These are phyloP conservation scores for Apiotrichum gracile DNA, from an alignment of 1,284 basidiomycete genomes.

Conservation along the genomic window DNA sequence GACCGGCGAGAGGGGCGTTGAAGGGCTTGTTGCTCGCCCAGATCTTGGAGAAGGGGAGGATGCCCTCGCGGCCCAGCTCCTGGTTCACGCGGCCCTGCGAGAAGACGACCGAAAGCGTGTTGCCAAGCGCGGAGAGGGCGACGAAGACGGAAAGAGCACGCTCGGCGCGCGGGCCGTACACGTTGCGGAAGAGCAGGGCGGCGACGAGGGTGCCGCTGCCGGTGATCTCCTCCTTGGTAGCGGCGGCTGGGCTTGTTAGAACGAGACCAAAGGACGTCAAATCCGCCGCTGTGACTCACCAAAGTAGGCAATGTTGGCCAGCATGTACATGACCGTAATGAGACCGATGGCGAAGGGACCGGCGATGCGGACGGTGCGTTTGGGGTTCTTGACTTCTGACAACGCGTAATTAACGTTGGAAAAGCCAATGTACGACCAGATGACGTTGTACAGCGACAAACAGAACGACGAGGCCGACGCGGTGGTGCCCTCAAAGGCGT, in stretches of 20 bases:
- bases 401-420: slow-evolving; percentile 45
- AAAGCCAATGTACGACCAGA: slow-evolving; percentile 45
- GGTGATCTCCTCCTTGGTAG: slow-evolving; percentile 39
- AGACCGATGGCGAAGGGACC: slow-evolving; percentile 27
- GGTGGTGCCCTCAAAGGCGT: slow-evolving; percentile 51
- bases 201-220: slow-evolving; percentile 38
- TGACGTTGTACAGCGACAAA: slow-evolving; percentile 12
- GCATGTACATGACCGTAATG: slow-evolving; percentile 33
- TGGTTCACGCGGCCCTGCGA: slow-evolving; percentile 46
- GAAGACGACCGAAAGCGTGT: slow-evolving; percentile 43
- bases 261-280: too few relatives aligned
- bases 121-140: slow-evolving; percentile 42
- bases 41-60: slow-evolving; percentile 41
- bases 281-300: too few relatives aligned
- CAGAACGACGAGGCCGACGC: slow-evolving; percentile 9
- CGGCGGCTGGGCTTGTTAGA: too few relatives aligned
- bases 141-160: slow-evolving; percentile 33
- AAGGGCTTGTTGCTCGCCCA: slow-evolving; percentile 37
- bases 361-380: slow-evolving; percentile 32
- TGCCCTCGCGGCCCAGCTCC: slow-evolving; percentile 41
- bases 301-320: slow-evolving; percentile 44
- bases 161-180: slow-evolving; percentile 2
- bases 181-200: slow-evolving; percentile 17
- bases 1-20: slow-evolving; percentile 24
- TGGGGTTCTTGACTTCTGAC: slow-evolving; percentile 45